Percentiles rank a stretch among this genome's conserved stretches.
Conservation (phyloP, 2,329 filamentous ascomycete genomes). For the Claviceps pazoutovae region DNA sequence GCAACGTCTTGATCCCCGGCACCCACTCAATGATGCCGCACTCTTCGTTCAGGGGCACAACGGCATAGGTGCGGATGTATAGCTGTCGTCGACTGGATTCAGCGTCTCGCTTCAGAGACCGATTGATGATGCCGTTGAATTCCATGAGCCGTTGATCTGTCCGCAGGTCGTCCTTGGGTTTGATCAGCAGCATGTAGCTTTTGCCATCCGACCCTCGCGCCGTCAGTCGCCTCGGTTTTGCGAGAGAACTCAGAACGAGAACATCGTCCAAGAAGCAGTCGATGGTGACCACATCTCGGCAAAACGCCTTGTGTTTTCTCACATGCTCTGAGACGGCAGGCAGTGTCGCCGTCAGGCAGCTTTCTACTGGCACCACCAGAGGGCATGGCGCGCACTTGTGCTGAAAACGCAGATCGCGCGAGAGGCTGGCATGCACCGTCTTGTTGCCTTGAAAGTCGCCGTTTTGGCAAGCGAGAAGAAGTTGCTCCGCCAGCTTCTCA, state of each 20-base stretch:
- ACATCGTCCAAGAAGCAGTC: conserved; percentile 73
- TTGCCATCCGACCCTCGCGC: conserved; percentile 82
- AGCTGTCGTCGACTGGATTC: conserved; percentile 82
- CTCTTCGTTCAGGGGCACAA: conserved; percentile 93
- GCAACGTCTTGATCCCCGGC: conserved; percentile 82
- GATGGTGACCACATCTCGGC: conserved; percentile 74
- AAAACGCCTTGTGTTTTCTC: conserved; percentile 73
- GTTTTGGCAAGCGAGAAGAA: conserved; percentile 67
- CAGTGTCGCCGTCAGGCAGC: conserved; percentile 67
- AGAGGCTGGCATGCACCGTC: conserved; percentile 57
- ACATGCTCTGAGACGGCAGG: conserved; percentile 60
- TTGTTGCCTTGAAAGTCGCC: conserved; percentile 56
- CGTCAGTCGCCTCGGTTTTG: conserved; percentile 80
- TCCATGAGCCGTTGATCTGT: conserved; percentile 99
- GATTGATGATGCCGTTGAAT: conserved; percentile 96
- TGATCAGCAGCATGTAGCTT: conserved; percentile 81
- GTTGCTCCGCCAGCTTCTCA: conserved; percentile 69
- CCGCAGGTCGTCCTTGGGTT: conserved; percentile 93
- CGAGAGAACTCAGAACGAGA: conserved; percentile 76
- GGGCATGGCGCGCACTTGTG: conserved; percentile 70
- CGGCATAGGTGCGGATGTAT: conserved; percentile 93
- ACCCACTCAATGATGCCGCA: conserved; percentile 99
- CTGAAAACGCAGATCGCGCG: conserved; percentile 68
- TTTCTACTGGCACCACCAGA: conserved; percentile 80
- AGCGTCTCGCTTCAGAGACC: conserved; percentile 79